A percentile compares a stretch with the other conserved stretches of the same genome.
Evolutionary conservation across 768 basidiomycete species (phyloP).

Genomic region (Tephrocybe rancida): DNA sequence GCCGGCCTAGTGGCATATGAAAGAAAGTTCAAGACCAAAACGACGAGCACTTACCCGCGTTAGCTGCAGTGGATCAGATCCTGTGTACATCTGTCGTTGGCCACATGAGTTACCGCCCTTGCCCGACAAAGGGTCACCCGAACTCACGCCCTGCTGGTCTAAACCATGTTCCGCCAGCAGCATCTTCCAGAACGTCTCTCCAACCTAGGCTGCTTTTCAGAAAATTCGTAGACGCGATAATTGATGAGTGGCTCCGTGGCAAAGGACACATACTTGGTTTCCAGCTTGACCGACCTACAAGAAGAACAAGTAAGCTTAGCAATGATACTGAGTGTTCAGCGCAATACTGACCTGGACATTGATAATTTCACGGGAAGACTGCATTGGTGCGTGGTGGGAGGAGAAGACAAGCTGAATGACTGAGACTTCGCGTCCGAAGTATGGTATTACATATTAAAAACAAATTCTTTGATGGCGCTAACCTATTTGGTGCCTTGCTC

Average conservation of each 20-base stretch:
- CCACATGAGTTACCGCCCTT: not conserved
- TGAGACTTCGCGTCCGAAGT: slow-evolving; percentile 9
- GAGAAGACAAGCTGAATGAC: slow-evolving; percentile 5
- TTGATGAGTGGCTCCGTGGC: slow-evolving; percentile 37
- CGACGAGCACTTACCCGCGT: slow-evolving; percentile 52
- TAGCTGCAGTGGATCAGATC: slow-evolving; percentile 74
- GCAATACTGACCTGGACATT: slow-evolving; percentile 66
- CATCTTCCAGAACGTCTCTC: slow-evolving; percentile 89
- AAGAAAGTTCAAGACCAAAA: not conserved
- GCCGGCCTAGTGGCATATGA: slow-evolving; percentile 49
- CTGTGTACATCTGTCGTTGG: slow-evolving; percentile 59
- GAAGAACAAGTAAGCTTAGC: slow-evolving; percentile 7
- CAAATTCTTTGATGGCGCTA: slow-evolving; percentile 7
- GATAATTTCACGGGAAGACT: slow-evolving; percentile 69
- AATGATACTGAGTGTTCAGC: not conserved
- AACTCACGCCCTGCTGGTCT: slow-evolving; percentile 64
- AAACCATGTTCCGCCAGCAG: slow-evolving; percentile 87
- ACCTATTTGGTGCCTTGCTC: not conserved
- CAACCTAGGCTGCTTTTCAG: slow-evolving; percentile 46
- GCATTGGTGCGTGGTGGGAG: slow-evolving; percentile 6
- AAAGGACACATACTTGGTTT: slow-evolving; percentile 37
- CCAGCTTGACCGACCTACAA: slow-evolving; percentile 73
- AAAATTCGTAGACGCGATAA: slow-evolving; percentile 57
- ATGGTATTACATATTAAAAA: slow-evolving; percentile 4
- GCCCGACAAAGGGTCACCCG: slow-evolving; percentile 5